phyloP scores from a whole-genome alignment of 225 moss, liverwort and hornwort species.

The Pseudoscleropodium purum region DNA sequence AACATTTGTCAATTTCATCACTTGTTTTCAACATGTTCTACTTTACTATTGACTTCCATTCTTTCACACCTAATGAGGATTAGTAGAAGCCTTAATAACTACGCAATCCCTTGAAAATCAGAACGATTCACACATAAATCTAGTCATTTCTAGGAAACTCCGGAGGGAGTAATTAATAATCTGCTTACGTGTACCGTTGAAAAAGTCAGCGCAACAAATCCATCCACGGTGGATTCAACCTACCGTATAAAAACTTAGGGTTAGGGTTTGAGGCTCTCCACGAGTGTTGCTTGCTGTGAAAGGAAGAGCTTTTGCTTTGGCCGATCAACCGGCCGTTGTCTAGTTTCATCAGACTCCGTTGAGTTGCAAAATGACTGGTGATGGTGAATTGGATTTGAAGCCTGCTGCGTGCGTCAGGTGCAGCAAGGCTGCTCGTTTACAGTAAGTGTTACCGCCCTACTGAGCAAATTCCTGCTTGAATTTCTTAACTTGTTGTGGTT shows the following conservation, averaged over 20 bases:
- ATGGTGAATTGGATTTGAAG: constrained; percentile 12
- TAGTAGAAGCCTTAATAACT: too few relatives aligned
- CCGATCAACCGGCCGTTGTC: not conserved
- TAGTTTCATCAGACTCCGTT: not conserved
- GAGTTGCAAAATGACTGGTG: constrained; percentile 7
- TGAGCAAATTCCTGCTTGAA: not conserved
- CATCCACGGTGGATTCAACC: not conserved
- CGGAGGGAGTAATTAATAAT: not conserved
- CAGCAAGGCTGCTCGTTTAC: constrained; percentile 84
- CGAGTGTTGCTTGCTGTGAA: not conserved
- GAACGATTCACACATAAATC: too few relatives aligned
- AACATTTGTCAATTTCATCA: too few relatives aligned
- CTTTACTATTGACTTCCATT: too few relatives aligned
- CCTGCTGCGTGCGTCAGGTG: constrained; percentile 67
- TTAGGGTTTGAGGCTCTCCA: not conserved
- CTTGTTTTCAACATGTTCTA: too few relatives aligned
- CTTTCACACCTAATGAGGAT: too few relatives aligned
- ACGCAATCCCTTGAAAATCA: too few relatives aligned
- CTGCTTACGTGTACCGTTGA: not conserved
- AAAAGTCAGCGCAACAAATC: not conserved
- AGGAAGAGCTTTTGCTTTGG: not conserved
- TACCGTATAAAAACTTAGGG: not conserved
- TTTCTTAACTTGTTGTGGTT: not conserved
- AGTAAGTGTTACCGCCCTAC: constrained; percentile 30
- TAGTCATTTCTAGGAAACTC: too few relatives aligned